These are phyloP conservation scores for Perkinsus marinus DNA, from an alignment of 169 alveolate species.

Conservation along the genomic window DNA sequence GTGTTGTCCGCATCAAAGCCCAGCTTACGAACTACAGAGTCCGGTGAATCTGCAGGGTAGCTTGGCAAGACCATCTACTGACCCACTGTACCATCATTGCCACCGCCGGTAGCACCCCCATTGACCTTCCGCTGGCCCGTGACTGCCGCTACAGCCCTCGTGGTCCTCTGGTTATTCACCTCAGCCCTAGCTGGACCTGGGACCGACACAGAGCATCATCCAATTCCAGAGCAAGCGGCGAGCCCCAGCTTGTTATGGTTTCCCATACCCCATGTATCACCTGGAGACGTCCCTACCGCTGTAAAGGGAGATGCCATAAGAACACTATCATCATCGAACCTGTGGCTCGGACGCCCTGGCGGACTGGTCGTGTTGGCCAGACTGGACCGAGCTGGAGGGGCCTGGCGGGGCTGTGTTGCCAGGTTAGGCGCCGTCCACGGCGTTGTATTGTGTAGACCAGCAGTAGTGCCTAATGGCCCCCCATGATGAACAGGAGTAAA, in stretches of 20 bases:
- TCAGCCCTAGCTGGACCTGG: not conserved
- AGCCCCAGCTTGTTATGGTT: too few relatives aligned
- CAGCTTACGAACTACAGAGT: not conserved
- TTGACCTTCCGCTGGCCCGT: not conserved
- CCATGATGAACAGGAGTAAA: not conserved
- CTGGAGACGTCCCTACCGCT: not conserved
- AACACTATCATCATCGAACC: not conserved
- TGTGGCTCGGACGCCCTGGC: not conserved
- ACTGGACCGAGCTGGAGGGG: not conserved
- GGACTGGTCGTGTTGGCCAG: not conserved
- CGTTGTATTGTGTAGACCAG: not conserved
- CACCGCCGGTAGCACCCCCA: not conserved
- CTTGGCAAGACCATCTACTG: not conserved
- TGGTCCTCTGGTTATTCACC: not conserved
- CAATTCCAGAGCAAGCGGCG: too few relatives aligned
- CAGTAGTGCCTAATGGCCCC: not conserved
- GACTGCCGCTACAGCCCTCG: not conserved
- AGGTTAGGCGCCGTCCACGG: not conserved
- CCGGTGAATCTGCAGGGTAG: not conserved
- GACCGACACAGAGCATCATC: too few relatives aligned
- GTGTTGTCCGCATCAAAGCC: not conserved
- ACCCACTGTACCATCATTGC: not conserved
- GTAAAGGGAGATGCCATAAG: not conserved
- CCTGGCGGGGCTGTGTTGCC: not conserved
- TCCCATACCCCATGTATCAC: not conserved